Conservation (phyloP, 805 yeast genomes). For the Grigorovia jiainica region DNA sequence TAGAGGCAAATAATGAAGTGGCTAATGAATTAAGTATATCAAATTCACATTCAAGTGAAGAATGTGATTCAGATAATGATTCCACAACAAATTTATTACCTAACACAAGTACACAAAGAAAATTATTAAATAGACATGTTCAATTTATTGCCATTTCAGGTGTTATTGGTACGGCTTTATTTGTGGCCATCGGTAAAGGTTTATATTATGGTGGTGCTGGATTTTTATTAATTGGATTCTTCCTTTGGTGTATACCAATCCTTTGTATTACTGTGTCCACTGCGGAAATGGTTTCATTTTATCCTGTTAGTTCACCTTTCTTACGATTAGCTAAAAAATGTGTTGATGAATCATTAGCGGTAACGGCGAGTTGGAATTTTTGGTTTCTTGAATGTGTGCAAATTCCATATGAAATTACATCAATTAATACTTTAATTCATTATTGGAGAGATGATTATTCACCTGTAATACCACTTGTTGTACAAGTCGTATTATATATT, state of each 20-base stretch:
- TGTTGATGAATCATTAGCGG: slow-evolving; percentile 65
- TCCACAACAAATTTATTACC: slow-evolving; percentile 12
- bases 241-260: slow-evolving; percentile 62
- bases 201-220: slow-evolving; percentile 63
- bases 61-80: slow-evolving; percentile 6
- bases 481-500: slow-evolving; percentile 57
- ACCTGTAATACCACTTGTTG: slow-evolving; percentile 58
- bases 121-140: slow-evolving; percentile 58
- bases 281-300: slow-evolving; percentile 71
- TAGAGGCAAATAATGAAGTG: not conserved
- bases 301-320: slow-evolving; percentile 72
- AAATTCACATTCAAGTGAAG: not conserved
- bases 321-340: slow-evolving; percentile 66
- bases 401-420: slow-evolving; percentile 76
- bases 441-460: slow-evolving; percentile 73
- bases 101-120: slow-evolving; percentile 33
- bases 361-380: slow-evolving; percentile 72
- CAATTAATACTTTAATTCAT: slow-evolving; percentile 69
- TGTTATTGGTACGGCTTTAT: slow-evolving; percentile 72
- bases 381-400: slow-evolving; percentile 67
- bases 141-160: slow-evolving; percentile 76
- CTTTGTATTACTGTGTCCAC: slow-evolving; percentile 57
- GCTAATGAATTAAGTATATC: not conserved
- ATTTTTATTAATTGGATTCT: slow-evolving; percentile 53
- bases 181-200: slow-evolving; percentile 61